Base-by-base conservation (phyloP, 2,329 filamentous ascomycete genomes). In the Xylaria sp. region DNA sequence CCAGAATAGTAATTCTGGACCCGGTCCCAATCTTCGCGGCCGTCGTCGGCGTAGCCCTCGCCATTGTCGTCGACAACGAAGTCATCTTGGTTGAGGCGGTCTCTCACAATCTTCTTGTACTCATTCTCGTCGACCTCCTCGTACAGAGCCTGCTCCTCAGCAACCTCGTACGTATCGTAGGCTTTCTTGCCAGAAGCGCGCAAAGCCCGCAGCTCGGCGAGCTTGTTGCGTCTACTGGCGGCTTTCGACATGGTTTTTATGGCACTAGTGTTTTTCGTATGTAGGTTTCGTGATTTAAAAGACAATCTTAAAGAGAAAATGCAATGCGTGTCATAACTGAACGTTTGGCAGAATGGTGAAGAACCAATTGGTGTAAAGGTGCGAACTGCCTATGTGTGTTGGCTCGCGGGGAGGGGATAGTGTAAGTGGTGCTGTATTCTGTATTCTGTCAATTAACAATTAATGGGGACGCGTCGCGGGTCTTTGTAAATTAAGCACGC, bases 51-150 rank as follows among this genome's bases (percentile, higher is more conserved):
- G 77, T 99, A 99, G 43, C 96, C 95, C 78, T 95, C 93, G 76
- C 95, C 95, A 83, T 97, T 97, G 82, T 99, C 96, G 83, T 98
- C 96, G 68, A 99, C 94, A 60, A 99, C 95, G 76, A 99, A 99
- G 82, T 99, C 96, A 75, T 99, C 96, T 76, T 97, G 87, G 77
- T 98, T 93, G 60, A 99, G 85, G 55, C 96, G 91, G 64, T 91
- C 89, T 48, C 96, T 89, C 15, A 99, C 94, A 72, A 98, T 91
- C 79, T 97, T 97, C 84, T 97, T 97, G 85, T 99, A 99, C 60
- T 93, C 92, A 76, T 96, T 95, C 76, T 99, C 96, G 77, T 98
- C 94, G 56, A 99, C 94, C 76, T 97, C 94, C 71, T 98, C 96
- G 82, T 98, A 99, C 52, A 99, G 84, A 73, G 93, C 89, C 72